Evolutionary conservation across 495 filamentous ascomycete genomes (phyloP).

Genomic region (Clohesyomyces aquaticus): DNA sequence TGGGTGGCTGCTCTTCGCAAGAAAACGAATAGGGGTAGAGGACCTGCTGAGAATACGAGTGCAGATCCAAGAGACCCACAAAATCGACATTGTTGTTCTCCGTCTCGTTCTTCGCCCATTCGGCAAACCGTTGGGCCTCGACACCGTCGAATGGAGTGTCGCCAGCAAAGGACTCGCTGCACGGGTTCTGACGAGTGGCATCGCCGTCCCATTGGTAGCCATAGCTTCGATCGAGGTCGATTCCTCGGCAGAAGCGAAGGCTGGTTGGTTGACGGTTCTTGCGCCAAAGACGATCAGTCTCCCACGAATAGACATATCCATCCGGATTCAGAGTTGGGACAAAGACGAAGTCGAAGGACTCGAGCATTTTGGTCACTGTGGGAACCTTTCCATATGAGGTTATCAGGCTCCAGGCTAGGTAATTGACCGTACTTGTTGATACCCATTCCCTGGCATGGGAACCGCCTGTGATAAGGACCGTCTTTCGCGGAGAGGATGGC

Average conservation of each 20-base stretch:
- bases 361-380: constrained; percentile 72
- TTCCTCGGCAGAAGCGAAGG: constrained; percentile 78
- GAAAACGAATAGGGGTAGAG: constrained; percentile 90
- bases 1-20: constrained; percentile 75
- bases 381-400: constrained; percentile 71
- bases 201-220: constrained; percentile 76
- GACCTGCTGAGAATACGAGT: constrained; percentile 95
- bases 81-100: constrained; percentile 70
- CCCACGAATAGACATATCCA: constrained; percentile 93
- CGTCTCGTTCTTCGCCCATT: constrained; percentile 86
- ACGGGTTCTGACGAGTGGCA: constrained; percentile 73
- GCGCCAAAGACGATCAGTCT: constrained; percentile 88
- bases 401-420: constrained; percentile 86
- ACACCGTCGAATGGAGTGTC: constrained; percentile 79
- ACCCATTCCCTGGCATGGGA: constrained; percentile 96
- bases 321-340: constrained; percentile 91
- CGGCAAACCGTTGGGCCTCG: constrained; percentile 74
- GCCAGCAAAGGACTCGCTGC: constrained; percentile 89
- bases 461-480: constrained; percentile 81
- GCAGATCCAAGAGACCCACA: constrained; percentile 84
- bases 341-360: constrained; percentile 84
- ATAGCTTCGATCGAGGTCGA: constrained; percentile 88
- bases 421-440: constrained; percentile 87
- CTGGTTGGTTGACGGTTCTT: constrained; percentile 89
- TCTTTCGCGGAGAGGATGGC: constrained; percentile 61